These are phyloP conservation scores for Neofusicoccum laricinum DNA, from an alignment of 2,329 filamentous ascomycete species.

Conservation along the genomic window DNA sequence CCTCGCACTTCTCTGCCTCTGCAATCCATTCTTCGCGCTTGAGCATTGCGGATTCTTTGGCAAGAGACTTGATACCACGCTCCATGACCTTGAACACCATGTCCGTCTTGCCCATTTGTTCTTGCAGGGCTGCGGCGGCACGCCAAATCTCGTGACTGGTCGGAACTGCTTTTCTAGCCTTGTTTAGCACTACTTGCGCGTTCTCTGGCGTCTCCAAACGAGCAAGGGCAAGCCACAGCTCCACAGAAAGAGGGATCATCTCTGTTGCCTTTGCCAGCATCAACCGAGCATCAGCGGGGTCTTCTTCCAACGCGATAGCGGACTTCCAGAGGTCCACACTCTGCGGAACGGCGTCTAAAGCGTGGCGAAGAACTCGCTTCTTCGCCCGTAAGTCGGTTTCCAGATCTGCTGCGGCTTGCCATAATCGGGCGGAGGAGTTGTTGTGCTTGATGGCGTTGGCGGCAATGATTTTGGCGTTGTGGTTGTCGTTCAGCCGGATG, in stretches of 20 bases:
- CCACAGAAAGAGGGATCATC: slow-evolving; percentile 88
- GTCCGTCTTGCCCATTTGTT: slow-evolving; percentile 77
- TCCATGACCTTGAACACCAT: slow-evolving; percentile 88
- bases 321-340: slow-evolving; percentile 98
- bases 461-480: slow-evolving; percentile 94
- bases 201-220: slow-evolving; percentile 86
- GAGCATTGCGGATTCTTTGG: slow-evolving; percentile 90
- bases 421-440: slow-evolving; percentile 79
- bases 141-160: slow-evolving; percentile 97
- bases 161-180: slow-evolving; percentile 87
- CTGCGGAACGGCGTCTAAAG: slow-evolving; percentile 87
- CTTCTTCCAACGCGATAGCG: slow-evolving; percentile 90
- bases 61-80: slow-evolving; percentile 82
- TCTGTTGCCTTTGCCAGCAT: slow-evolving; percentile 93
- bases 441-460: slow-evolving; percentile 92
- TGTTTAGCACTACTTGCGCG: slow-evolving; percentile 92
- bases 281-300: slow-evolving; percentile 80
- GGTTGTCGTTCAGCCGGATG: slow-evolving; percentile 84
- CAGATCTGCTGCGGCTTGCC: slow-evolving; percentile 93
- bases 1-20: slow-evolving; percentile 92
- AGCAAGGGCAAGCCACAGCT: slow-evolving; percentile 91
- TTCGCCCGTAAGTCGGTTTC: slow-evolving; percentile 80
- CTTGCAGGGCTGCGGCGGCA: slow-evolving; percentile 82
- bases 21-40: slow-evolving; percentile 96
- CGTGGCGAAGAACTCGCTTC: slow-evolving; percentile 88